phyloP scores from a whole-genome alignment of 257 asterid genomes.

The Nicotiana obtusifolia region DNA sequence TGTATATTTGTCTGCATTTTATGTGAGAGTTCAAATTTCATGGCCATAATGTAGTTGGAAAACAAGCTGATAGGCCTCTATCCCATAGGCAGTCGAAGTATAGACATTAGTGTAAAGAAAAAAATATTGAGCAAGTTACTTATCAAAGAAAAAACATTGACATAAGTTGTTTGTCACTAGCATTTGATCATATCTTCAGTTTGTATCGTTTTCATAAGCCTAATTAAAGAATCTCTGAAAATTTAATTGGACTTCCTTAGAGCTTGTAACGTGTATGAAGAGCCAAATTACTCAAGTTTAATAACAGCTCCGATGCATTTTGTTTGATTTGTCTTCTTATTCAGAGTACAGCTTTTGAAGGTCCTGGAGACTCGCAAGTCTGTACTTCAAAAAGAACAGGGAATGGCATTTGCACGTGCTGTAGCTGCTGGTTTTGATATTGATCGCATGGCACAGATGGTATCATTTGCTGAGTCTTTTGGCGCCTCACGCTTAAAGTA shows the following conservation, averaged over 20 bases:
- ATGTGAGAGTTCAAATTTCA: background rate
- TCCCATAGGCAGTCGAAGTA: background rate
- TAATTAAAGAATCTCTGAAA: background rate
- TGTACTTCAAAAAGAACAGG: conserved; percentile 79
- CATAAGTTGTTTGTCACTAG: background rate
- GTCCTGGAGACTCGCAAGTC: conserved; percentile 79
- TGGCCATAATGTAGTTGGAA: background rate
- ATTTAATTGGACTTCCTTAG: background rate
- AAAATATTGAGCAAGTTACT: too few species aligned
- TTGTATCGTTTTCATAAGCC: background rate
- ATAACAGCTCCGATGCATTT: conserved; percentile 6
- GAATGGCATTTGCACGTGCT: conserved; percentile 99
- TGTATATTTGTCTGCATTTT: background rate
- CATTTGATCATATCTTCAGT: background rate
- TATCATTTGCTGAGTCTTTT: conserved; percentile 81
- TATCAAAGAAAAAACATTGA: background rate
- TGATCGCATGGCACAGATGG: conserved; percentile 55
- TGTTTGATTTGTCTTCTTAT: conserved; percentile 23
- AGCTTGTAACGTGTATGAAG: background rate
- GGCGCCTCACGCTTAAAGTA: conserved; percentile 85
- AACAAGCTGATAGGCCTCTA: background rate
- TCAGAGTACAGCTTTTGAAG: conserved; percentile 85
- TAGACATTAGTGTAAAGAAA: background rate
- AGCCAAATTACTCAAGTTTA: conserved; percentile 4
- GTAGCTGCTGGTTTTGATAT: conserved; percentile 92